Base-by-base conservation (phyloP, 768 basidiomycete genomes). In the Zangia roseola region DNA sequence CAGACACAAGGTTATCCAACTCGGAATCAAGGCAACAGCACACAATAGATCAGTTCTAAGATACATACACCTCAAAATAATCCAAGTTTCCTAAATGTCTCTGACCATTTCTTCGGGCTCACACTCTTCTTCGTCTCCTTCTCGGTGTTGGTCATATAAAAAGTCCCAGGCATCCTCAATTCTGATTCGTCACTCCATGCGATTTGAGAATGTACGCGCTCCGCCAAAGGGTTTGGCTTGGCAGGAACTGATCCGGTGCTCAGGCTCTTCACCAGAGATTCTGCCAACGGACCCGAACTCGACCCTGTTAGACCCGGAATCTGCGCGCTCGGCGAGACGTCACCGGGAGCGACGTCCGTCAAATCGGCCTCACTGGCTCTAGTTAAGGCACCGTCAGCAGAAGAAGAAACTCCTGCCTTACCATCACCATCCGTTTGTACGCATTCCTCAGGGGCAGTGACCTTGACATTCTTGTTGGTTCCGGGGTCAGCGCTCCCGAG, bases 161-260 rank as follows among this genome's bases (percentile, higher is more conserved):
- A 81, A 25, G 78, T 76, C 10, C 82, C 81, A 2, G 82, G 82
- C 65, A 83, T 82, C 45, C 43, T 58, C 47, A 71, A 53, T 30
- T 71, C 69, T 19, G 62, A 48, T 23, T 72, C 69, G 23, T 67
- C 60, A 33, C 69, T 63, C 30, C 24, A 25, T 19, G 41, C 50
- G 2, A 36, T 38, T 30, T 50, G 44, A 21, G 47, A 48, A 10
- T 26, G 51, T 36, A 30, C 45, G n/a, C 14, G 47, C 19, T 37
- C 43, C n/a, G 26, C 43, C n/a, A 19, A 4, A 21, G 19, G 12
- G 10, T 43, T 21, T 6, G 31, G 31, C 19, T 24, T 33, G 39
- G 10, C 33, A n/a, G 47, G 23, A 48, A 36, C 26, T 1, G 31
- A 20, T 1, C 1, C 14, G 3, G 43, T 20, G 34, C 2, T n/a